A percentile compares a stretch with the other conserved stretches of the same genome.
These are phyloP conservation scores for Teunomyces panamensis DNA, from an alignment of 805 yeast genomes.

Conservation along the genomic window DNA sequence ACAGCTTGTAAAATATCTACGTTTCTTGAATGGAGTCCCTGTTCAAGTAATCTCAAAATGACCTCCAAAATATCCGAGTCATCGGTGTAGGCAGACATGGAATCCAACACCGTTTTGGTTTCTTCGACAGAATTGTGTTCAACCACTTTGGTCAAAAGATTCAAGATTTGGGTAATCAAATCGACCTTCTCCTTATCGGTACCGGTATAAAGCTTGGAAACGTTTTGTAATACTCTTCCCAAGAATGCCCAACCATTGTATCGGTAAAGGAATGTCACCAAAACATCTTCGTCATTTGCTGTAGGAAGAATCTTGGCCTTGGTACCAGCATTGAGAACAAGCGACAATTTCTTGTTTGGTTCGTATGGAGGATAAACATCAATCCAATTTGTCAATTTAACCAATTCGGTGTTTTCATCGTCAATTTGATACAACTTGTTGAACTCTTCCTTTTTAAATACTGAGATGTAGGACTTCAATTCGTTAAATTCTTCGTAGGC, in stretches of 20 bases:
- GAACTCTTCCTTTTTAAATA: constrained; percentile 39
- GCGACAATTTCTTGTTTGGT: constrained; percentile 42
- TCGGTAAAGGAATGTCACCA: constrained; percentile 65
- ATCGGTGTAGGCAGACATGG: constrained; percentile 47
- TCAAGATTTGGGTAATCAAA: constrained; percentile 47
- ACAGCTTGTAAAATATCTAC: constrained; percentile 44
- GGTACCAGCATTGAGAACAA: constrained; percentile 49
- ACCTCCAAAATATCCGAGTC: constrained; percentile 62
- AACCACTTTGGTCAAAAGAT: constrained; percentile 48
- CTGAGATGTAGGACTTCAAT: constrained; percentile 60
- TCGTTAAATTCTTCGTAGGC: constrained; percentile 62
- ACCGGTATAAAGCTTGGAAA: constrained; percentile 40
- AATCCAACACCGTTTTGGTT: constrained; percentile 28
- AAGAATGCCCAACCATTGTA: constrained; percentile 87
- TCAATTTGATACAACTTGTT: constrained; percentile 43
- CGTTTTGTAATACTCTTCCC: constrained; percentile 73
- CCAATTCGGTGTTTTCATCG: constrained; percentile 50
- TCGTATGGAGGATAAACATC: constrained; percentile 59
- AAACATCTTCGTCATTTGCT: constrained; percentile 25
- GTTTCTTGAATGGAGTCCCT: constrained; percentile 56
- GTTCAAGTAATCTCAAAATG: constrained; percentile 64
- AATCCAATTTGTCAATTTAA: constrained; percentile 46
- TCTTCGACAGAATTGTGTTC: constrained; percentile 32
- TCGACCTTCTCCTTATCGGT: constrained; percentile 37
- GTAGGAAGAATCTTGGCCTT: constrained; percentile 68